Evolutionary conservation across 2,329 filamentous ascomycete genomes (phyloP), one percentile per base, ranked within the genome.

Genomic region (Dactylellina haptotyla): DNA sequence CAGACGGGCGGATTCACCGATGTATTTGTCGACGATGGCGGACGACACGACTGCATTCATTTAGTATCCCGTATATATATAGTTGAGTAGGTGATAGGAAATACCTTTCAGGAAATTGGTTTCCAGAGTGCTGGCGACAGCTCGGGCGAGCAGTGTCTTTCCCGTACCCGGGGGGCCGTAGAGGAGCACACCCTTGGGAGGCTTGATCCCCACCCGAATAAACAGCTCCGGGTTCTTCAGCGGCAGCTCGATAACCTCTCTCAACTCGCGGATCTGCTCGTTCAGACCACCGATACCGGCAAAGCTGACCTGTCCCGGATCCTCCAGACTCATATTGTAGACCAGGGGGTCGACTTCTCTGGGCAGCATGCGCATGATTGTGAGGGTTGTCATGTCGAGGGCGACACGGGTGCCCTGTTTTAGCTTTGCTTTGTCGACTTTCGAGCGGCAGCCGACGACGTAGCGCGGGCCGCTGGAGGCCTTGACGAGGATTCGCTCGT

Each of bases 251-350:
- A 99, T 99, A 58, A 99, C 96, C 83, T 99, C 95, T 80, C 95
- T 88, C 77, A 99, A 84, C 84, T 99, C 96, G 82, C 95, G 88
- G 79, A 99, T 99, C 84, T 99, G 95, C 78, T 99, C 95, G 81
- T 99, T 99, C 79, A 99, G 83, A 76, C 95, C 95, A 84, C 95
- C 95, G 77, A 99, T 99, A 78, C 96, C 95, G 41, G 90, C 94
- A 82, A 99, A 99, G 84, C 92, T 97, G 82, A 99, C 90, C 82
- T 98, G 94, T 4, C 95, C 95, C 0, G 95, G 95, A 81, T 99
- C 95, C 82, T 99, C 95, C 78, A 99, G 83, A 18, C 95, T 99
- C 95, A 99, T 99, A 85, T 99, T 99, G 87, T 99, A 99, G 78
- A 99, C 95, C 77, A 99, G 86, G 18, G 95, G 95, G 80, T 99